These are phyloP conservation scores for Aspergillus aculeatinus DNA, from an alignment of 2,329 filamentous ascomycete species.

Conservation along the genomic window DNA sequence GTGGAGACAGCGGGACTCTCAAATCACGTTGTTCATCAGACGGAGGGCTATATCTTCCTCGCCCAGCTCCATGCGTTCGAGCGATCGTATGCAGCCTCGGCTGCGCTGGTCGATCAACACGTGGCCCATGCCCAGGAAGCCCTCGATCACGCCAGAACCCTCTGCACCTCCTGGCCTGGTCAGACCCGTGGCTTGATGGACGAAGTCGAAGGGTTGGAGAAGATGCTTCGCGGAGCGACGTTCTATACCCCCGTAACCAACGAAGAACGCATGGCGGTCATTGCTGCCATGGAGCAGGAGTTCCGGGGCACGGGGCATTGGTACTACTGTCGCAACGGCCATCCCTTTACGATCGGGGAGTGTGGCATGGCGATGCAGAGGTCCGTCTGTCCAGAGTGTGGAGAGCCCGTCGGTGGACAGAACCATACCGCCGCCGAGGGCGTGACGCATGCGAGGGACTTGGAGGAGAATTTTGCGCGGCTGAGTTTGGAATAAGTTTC, in stretches of 20 bases:
- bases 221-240: constrained; percentile 46
- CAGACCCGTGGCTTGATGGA: constrained; percentile 36
- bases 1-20: constrained; percentile 39
- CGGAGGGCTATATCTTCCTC: constrained; percentile 53
- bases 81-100: constrained; percentile 14
- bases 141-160: constrained; percentile 24
- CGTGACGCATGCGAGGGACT: constrained; percentile 58
- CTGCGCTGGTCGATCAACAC: background rate
- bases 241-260: constrained; percentile 52
- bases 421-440: constrained; percentile 53
- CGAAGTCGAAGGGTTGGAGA: constrained; percentile 49
- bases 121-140: constrained; percentile 11
- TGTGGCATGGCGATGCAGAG: constrained; percentile 65
- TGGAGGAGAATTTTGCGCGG: constrained; percentile 34
- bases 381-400: constrained; percentile 63
- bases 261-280: constrained; percentile 52
- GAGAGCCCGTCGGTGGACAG: constrained; percentile 55
- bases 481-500: background rate
- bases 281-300: constrained; percentile 52
- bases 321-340: constrained; percentile 40
- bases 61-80: constrained; percentile 52
- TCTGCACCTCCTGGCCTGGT: constrained; percentile 24
- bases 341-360: constrained; percentile 61
- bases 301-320: constrained; percentile 52
- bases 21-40: constrained; percentile 45